Percentiles rank a stretch among this genome's conserved stretches.
These are phyloP conservation scores for Dioscorea dumetorum DNA, from an alignment of 106 monocot species.

Conservation along the genomic window DNA sequence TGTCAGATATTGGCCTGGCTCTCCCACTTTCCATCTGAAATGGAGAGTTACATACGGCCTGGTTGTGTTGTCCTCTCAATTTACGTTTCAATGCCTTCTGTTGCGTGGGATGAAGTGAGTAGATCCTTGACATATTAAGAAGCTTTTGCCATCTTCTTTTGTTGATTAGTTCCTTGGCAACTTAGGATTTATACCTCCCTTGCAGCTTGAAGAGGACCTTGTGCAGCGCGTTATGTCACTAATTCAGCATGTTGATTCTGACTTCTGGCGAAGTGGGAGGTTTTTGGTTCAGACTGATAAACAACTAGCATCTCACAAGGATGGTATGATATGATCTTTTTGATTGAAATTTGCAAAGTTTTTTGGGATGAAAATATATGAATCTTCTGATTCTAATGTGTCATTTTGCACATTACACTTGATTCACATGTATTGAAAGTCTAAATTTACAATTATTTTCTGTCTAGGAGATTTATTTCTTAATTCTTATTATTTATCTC, in stretches of 20 bases:
- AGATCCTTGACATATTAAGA: too few relatives aligned
- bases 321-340: slow-evolving; percentile 44
- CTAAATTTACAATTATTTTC: too few relatives aligned
- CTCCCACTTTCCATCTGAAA: slow-evolving; percentile 78
- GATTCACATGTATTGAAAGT: too few relatives aligned
- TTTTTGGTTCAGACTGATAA: slow-evolving; percentile 65
- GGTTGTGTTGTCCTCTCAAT: slow-evolving; percentile 89
- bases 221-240: slow-evolving; percentile 47
- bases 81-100: slow-evolving; percentile 71
- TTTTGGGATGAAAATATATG: too few relatives aligned
- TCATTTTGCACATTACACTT: too few relatives aligned
- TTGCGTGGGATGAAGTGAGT: slow-evolving; percentile 55
- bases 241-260: slow-evolving; percentile 51
- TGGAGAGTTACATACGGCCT: slow-evolving; percentile 97
- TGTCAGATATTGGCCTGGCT: slow-evolving; percentile 87
- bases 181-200: background rate
- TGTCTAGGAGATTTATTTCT: background rate
- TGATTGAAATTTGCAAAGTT: too few relatives aligned
- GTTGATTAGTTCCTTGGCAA: too few relatives aligned
- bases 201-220: slow-evolving; percentile 82
- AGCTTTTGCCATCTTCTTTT: too few relatives aligned
- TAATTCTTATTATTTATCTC: slow-evolving; percentile 1
- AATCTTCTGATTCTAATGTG: too few relatives aligned
- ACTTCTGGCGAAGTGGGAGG: slow-evolving; percentile 87
- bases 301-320: slow-evolving; percentile 73